Conservation (phyloP, 2,329 filamentous ascomycete species). For the Rasamsonia emersonii region DNA sequence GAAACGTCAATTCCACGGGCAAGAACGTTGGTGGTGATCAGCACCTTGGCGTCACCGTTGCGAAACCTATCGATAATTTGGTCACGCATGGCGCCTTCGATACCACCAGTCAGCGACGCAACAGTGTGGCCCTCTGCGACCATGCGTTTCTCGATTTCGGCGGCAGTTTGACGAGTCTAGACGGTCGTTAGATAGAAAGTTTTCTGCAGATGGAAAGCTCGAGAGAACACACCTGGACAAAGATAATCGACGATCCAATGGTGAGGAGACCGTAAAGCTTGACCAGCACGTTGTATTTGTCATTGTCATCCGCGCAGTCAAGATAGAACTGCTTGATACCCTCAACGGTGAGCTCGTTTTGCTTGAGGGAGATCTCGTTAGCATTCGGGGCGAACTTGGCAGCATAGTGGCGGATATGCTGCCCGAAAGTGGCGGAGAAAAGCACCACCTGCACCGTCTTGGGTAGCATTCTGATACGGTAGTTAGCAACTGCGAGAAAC, state of each 20-base stretch:
- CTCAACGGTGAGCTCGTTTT: conserved; percentile 88
- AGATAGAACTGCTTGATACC: conserved; percentile 98
- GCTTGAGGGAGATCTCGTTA: conserved; percentile 77
- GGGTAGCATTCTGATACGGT: conserved; percentile 56
- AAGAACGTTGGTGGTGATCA: conserved; percentile 95
- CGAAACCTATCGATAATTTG: conserved; percentile 79
- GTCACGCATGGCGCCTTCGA: conserved; percentile 78
- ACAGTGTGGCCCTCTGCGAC: conserved; percentile 82
- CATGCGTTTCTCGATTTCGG: conserved; percentile 80
- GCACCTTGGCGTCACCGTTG: conserved; percentile 77
- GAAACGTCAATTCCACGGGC: conserved; percentile 90
- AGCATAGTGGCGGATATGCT: conserved; percentile 77
- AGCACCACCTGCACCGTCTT: conserved; percentile 74
- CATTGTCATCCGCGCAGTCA: conserved; percentile 71
- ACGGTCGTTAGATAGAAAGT: conserved; percentile 13
- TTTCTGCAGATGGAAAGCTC: not conserved
- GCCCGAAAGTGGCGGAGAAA: conserved; percentile 91
- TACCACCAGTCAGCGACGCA: conserved; percentile 77
- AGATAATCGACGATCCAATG: conserved; percentile 95
- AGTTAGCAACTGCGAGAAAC: conserved; percentile 21
- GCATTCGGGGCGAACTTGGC: conserved; percentile 74
- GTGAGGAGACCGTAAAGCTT: conserved; percentile 95
- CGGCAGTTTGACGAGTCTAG: conserved; percentile 76
- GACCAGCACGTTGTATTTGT: conserved; percentile 82
- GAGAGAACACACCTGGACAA: conserved; percentile 69